Evolutionary conservation across 345 rosid genomes (phyloP).

Genomic region (Cardamine occulta): DNA sequence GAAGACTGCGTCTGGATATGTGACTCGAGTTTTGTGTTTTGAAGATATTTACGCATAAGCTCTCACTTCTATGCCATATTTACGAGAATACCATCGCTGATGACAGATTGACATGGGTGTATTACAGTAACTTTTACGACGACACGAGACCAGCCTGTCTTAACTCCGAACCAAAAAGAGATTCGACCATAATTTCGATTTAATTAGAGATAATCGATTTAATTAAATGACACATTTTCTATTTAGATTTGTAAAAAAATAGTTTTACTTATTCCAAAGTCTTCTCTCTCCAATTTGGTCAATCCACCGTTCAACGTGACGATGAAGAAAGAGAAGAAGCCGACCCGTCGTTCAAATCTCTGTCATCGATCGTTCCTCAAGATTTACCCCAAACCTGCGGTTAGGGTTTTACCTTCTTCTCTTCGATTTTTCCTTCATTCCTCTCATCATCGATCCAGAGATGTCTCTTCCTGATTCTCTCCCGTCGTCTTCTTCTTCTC

Average conservation of each 20-base stretch:
- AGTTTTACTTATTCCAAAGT: conserved; percentile 38
- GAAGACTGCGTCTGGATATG: conserved; percentile 31
- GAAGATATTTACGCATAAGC: neutral
- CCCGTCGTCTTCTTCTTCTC: conserved; percentile 45
- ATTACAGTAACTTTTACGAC: neutral
- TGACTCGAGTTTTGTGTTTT: conserved; percentile 35
- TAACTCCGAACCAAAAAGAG: conserved; percentile 17
- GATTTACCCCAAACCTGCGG: conserved; percentile 28
- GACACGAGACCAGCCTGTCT: conserved; percentile 34
- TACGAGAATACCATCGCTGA: neutral
- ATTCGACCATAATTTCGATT: conserved; percentile 22
- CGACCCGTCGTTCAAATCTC: conserved; percentile 44
- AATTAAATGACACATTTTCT: neutral
- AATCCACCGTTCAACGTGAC: conserved; percentile 48
- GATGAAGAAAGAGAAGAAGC: conserved; percentile 45
- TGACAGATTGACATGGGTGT: conserved; percentile 27
- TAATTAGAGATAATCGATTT: neutral
- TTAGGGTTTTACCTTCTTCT: conserved; percentile 42
- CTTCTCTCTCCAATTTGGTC: conserved; percentile 28
- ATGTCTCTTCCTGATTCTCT: conserved; percentile 61
- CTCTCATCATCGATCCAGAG: conserved; percentile 4
- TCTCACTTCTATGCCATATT: neutral
- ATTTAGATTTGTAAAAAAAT: neutral
- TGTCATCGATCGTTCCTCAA: conserved; percentile 19
- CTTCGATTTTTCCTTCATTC: neutral